These are phyloP conservation scores for Serendipita sp. DNA, from an alignment of 768 basidiomycete species.

Conservation along the genomic window DNA sequence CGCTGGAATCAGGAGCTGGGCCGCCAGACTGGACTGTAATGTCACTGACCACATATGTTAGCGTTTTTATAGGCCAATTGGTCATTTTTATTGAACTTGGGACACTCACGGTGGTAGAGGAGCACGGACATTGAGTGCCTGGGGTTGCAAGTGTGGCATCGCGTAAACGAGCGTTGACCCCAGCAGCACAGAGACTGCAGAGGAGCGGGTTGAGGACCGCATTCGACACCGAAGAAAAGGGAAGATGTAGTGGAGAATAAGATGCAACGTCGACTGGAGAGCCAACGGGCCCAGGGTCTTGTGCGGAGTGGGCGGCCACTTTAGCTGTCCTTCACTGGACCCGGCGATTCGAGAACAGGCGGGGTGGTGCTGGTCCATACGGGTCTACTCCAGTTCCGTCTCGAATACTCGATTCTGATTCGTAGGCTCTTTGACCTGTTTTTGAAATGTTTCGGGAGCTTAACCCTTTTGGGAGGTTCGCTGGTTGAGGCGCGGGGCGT, in stretches of 20 bases:
- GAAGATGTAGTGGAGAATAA: neutral
- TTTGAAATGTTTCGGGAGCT: no score
- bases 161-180: constrained; percentile 4
- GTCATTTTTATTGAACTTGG: neutral
- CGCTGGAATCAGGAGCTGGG: neutral
- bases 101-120: neutral
- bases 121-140: neutral
- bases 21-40: neutral
- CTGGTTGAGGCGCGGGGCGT: no score
- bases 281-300: neutral
- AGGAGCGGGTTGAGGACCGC: constrained; percentile 1
- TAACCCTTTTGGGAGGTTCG: no score
- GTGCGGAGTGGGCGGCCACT: constrained; percentile 1
- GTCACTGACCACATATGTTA: neutral
- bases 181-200: neutral
- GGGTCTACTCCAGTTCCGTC: neutral
- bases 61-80: neutral
- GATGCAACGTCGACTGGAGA: neutral
- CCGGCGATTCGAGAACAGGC: neutral
- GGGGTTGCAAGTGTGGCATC: neutral
- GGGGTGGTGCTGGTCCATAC: neutral
- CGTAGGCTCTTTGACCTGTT: no score
- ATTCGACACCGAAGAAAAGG: neutral
- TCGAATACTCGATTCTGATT: no score
- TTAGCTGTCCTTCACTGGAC: neutral